Base-by-base conservation (phyloP, 2,329 filamentous ascomycete species). In the Bipolaris zeicola region DNA sequence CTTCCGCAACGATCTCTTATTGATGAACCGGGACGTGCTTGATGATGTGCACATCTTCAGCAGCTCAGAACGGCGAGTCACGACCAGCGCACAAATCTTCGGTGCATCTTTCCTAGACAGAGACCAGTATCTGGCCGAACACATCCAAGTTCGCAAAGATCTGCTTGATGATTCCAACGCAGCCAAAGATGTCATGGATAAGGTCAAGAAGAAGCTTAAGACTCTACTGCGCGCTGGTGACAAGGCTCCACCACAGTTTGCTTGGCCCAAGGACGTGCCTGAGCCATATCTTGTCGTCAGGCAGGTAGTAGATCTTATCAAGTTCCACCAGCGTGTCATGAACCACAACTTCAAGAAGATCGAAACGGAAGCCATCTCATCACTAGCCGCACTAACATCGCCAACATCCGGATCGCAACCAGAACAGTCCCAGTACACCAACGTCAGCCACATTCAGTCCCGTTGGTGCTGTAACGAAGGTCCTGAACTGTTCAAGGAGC, bases 201-300 rank as follows among this genome's bases (percentile, higher is more conserved):
- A 96, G 78, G 95, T 99, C 53, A 99, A 99, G 83, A 99, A 99
- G 85, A 97, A 96, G 86, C 84, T 99, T 26, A 99, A 99, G 79
- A 89, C 91, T 1, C 83, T 99, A 18, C 78, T 99, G 55, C 88
- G 95, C 28, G 91, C 96, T 75, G 95, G 94, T n/a, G 91, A 92
- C 60, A 90, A 95, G 70, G 91, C 94, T 1, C 95, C 95, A 8
- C 88, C 94, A 16, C 92, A 99, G 70, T 99, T 99, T 73, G 92
- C 95, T n/a, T 99, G 95, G 95, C 95, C 95, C 1, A 86, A 87
- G 64, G 94, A 95, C 63, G 95, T 95, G 78, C 92, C 93, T 1
- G 95, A 99, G 73, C 95, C 95, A 2, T 96, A 92, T 24, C 87
- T 96, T 65, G 95, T 99, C 3, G 91, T 96, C 71, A 89, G 89